These are phyloP conservation scores for Ceratocystis smalleyi DNA, from an alignment of 2,329 filamentous ascomycete genomes.

Conservation along the genomic window DNA sequence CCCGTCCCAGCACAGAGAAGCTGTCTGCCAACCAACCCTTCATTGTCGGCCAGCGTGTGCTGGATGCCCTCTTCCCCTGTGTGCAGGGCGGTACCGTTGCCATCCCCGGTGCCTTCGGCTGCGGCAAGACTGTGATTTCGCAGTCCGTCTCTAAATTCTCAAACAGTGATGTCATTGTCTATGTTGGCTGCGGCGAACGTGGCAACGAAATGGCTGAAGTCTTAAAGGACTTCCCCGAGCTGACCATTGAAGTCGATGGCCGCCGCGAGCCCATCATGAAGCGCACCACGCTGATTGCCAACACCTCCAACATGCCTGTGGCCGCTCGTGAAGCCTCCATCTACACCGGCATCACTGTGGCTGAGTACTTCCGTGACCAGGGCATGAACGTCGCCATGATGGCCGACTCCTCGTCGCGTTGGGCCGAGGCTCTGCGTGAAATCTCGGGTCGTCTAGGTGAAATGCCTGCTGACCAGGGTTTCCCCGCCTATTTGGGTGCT, in stretches of 20 bases:
- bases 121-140: conserved; percentile 97
- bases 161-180: conserved; percentile 97
- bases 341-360: conserved; percentile 88
- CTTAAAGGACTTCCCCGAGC: conserved; percentile 98
- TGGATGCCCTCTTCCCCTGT: conserved; percentile 90
- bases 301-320: conserved; percentile 99
- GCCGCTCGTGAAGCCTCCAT: conserved; percentile 97
- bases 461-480: conserved; percentile 99
- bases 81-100: conserved; percentile 96
- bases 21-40: conserved; percentile 78
- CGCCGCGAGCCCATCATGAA: conserved; percentile 99
- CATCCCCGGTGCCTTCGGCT: conserved; percentile 95
- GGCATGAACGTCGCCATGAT: conserved; percentile 98
- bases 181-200: conserved; percentile 81
- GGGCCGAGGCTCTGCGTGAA: conserved; percentile 97
- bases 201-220: conserved; percentile 99
- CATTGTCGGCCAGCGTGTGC: conserved; percentile 88
- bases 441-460: conserved; percentile 96
- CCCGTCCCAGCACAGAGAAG: conserved; percentile 83
- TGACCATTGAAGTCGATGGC: conserved; percentile 85
- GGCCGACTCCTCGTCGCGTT: conserved; percentile 95
- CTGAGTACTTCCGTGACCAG: conserved; percentile 94
- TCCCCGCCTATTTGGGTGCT: conserved; percentile 89
- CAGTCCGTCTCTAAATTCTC: conserved; percentile 99
- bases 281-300: conserved; percentile 93